Percentiles rank a stretch among this genome's conserved stretches.
Conservation (phyloP, 257 asterid genomes). For the Knoxia roxburghii region DNA sequence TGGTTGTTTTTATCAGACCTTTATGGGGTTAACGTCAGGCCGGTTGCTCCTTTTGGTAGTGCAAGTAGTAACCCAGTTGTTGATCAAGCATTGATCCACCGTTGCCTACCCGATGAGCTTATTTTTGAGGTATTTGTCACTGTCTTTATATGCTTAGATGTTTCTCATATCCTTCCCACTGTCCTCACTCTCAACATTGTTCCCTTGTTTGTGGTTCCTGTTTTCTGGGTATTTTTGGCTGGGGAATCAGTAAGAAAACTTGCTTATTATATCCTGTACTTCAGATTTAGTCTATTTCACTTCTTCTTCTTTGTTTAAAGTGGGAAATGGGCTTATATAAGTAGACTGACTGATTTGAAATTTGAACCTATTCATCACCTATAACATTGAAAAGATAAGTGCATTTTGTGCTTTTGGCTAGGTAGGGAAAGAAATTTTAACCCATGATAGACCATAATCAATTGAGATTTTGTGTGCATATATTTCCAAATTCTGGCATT, state of each 20-base stretch:
- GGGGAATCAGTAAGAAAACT: background rate
- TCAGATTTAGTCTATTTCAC: background rate
- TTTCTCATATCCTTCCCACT: background rate
- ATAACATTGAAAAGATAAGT: background rate
- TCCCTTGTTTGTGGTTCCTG: background rate
- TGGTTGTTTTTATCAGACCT: conserved; percentile 49
- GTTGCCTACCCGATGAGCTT: conserved; percentile 80
- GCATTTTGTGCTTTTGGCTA: background rate
- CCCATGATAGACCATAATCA: background rate
- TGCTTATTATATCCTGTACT: background rate
- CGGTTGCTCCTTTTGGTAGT: conserved; percentile 74
- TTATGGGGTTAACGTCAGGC: conserved; percentile 84
- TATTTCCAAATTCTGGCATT: background rate
- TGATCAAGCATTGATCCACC: conserved; percentile 74
- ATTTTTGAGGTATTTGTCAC: conserved; percentile 62
- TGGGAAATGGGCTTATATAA: background rate
- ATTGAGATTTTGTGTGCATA: background rate
- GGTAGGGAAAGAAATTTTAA: background rate
- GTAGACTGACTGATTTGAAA: background rate
- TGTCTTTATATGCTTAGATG: background rate
- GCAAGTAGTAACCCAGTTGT: conserved; percentile 48
- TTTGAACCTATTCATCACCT: background rate
- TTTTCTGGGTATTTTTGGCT: background rate
- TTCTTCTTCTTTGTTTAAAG: background rate
- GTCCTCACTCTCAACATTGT: background rate